Base-by-base conservation (phyloP, 805 yeast genomes). In the Barnettozyma populi region DNA sequence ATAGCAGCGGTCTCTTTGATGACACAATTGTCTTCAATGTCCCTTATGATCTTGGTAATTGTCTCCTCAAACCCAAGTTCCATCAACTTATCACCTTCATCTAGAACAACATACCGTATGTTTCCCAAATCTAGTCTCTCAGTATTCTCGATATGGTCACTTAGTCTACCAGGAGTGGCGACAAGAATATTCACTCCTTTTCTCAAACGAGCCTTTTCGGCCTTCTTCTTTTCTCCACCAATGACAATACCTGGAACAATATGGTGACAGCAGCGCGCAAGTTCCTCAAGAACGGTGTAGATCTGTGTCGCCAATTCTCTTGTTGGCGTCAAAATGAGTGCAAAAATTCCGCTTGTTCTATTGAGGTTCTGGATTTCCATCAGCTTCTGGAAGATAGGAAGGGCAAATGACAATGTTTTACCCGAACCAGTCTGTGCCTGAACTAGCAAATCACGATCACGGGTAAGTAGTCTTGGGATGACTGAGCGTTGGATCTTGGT, bases 381-480 rank as follows among this genome's bases (percentile, higher is more conserved):
- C 38, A 94, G 71, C 50, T 80, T 76, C 53, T 86, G 81, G 52
- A 92, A 65, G 19, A 95, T 82, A 1, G 99, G 99, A 35, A 95
- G 68, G 3, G 84, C 70, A 63, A 86, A 95, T 0, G 98, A 83
- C 47, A 94, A 67, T 0, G 99, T 94, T 66, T 94, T 94, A 66
- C 99, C 99, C 0, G 98, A 90, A 45, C 99, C 99, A 0, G 99
- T 94, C 67, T 95, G 97, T 0, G 99, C 97, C 61, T 90, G 95
- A 41, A 94, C 86, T 55, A 94, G 86, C 47, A 90, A 69, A 66
- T 94, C 99, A 38, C 73, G 55, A 8, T 62, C 56, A 13, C 66
- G 57, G 1, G 70, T 62, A 7, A 78, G 55, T 25, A 81, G 63
- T 44, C 72, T 71, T 19, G 98, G 96, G 9, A 90, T 71, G 0